phyloP scores from a whole-genome alignment of 2,329 filamentous ascomycete species.

The Aspergillus arachidicola region DNA sequence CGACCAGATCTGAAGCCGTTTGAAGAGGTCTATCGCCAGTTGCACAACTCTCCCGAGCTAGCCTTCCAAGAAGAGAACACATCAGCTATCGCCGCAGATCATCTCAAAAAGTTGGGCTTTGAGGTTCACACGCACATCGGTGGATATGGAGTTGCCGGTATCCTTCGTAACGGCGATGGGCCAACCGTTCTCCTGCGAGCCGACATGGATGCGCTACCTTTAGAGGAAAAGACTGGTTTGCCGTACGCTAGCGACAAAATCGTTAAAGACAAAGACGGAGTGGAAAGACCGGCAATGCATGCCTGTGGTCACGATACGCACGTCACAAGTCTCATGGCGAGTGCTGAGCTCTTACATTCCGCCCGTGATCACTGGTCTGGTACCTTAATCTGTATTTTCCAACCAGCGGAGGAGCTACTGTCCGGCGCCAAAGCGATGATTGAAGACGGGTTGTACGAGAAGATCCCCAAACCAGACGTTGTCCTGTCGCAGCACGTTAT shows the following conservation, averaged over 20 bases:
- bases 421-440: constrained; percentile 63
- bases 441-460: constrained; percentile 58
- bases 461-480: constrained; percentile 58
- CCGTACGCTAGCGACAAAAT: constrained; percentile 56
- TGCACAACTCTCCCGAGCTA: constrained; percentile 60
- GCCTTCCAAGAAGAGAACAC: constrained; percentile 59
- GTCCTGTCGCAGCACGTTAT: constrained; percentile 60
- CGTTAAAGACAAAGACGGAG: constrained; percentile 50
- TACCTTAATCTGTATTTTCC: constrained; percentile 63
- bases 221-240: constrained; percentile 59
- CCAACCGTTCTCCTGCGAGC: constrained; percentile 61
- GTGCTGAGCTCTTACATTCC: constrained; percentile 52
- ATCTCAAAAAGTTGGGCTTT: constrained; percentile 45
- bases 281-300: constrained; percentile 64
- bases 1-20: constrained; percentile 49
- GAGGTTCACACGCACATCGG: constrained; percentile 57
- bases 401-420: constrained; percentile 64
- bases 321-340: constrained; percentile 60
- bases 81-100: constrained; percentile 46
- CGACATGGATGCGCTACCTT: constrained; percentile 64
- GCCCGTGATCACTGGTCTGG: constrained; percentile 56
- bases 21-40: constrained; percentile 58
- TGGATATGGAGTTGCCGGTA: constrained; percentile 60
- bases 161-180: constrained; percentile 59
- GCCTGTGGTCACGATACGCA: constrained; percentile 71